Base-by-base conservation (phyloP, 805 yeast species). In the Monosporozyma unispora region DNA sequence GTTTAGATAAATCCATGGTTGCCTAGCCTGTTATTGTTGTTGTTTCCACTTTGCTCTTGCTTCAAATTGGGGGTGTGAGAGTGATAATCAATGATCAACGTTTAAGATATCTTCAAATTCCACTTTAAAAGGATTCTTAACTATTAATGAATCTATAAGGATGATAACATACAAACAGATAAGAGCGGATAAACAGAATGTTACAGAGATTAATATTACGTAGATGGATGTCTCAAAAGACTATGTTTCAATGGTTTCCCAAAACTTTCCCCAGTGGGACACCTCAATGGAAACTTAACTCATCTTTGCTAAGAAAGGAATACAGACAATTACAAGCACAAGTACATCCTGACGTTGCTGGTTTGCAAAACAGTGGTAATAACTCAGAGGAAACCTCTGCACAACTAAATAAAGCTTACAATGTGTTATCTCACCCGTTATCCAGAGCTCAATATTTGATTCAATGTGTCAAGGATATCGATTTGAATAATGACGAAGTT, bases 311-410 rank as follows among this genome's bases (percentile, higher is more conserved):
- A 45, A 76, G 95, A 47, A 76, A 79, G 50, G 98, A 93, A 63
- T 91, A 81, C 63, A 70, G 96, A 38, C 54, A 60, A 8, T 69
- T 89, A 28, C 98, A 91, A 64, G 77, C 84, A 35, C 72, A 75
- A 51, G 74, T 77, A 45, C 99, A 91, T 62, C 99, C 99, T 0
- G 99, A 91, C 68, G 71, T 73, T 5, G 41, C 23, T 16, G 18
- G 4, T 52, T 69, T 50, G 37, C 56, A 51, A 54, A 50, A 45
- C 3, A 48, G 48, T n/a, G 51, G 42, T 10, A 48, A 45, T 4
- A 40, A 48, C 1, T 48, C 38, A n/a, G 49, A 41, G 18, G 42
- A 54, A 54, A 54, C 51, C 38, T 59, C 84, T 4, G 75, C 89
- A 1, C 59, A 76, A 19, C 69, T 93, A 31, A 89, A 91, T 60